Base-by-base conservation (phyloP, 345 rosid species). In the Eucalyptus brandiana region DNA sequence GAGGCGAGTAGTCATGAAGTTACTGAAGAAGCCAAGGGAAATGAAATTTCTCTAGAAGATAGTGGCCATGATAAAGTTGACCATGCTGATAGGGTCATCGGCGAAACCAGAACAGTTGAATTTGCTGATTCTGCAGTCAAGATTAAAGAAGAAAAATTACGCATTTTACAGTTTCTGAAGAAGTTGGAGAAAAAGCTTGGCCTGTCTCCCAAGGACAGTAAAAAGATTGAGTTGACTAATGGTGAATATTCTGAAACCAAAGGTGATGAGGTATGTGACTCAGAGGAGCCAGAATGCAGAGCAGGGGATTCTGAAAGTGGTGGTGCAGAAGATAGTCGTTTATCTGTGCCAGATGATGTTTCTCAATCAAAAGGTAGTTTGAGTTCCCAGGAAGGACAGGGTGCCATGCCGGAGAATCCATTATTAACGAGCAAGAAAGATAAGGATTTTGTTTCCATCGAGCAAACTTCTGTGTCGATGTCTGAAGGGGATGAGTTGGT, bases 111-210 rank as follows among this genome's bases (percentile, higher is more conserved):
- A 30, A 44, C 56, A 60, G 89, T 50, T 83, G 40, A 9, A 65
- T 87, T 47, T 47, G 56, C 92, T 34, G 88, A 90, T 87, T 91
- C 91, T 47, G 89, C 90, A 76, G 19, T n/a, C 30, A 93, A 93
- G 72, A 92, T 95, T 86, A 92, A 95, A 32, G 96, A 93, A 87
- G 98, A 95, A 89, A 93, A 92, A 37, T 54, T 88, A 23, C 92
- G 90, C 86, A 93, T 96, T 87, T 87, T 89, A 5, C 89, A 81
- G 86, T 90, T 90, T 88, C 85, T 96, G 91, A 91, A 94, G 90
- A 92, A 92, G 86, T 90, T 96, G 92, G 95, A 93, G 91, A 90
- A 90, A 88, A 93, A 91, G 90, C 92, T 94, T 42, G 67, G 45
- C 65, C 80, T 62, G 58, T 88, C 89, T 62, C 88, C 96, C 34